Percentiles rank a stretch among this genome's conserved stretches.
phyloP scores from a whole-genome alignment of 2,329 filamentous ascomycete genomes.

The Proliferodiscus dingleyae region DNA sequence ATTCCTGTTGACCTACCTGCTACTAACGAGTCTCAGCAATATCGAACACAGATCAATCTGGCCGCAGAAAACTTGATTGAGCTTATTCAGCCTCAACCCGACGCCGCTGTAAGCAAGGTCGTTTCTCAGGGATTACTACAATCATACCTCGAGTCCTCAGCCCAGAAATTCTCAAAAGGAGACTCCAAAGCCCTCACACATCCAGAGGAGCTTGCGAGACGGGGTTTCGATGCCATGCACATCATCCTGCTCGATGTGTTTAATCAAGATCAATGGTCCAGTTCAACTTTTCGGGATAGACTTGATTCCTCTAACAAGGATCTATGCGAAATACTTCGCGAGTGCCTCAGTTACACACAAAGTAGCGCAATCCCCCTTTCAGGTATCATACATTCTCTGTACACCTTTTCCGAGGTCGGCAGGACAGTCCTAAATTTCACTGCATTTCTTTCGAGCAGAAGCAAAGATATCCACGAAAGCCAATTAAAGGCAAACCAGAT shows the following conservation, averaged over 20 bases:
- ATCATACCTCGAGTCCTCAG: background rate
- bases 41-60: constrained; percentile 20
- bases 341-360: constrained; percentile 10
- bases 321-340: constrained; percentile 14
- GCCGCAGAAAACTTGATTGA: constrained; percentile 19
- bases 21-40: constrained; percentile 18
- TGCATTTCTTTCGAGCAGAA: constrained; percentile 16
- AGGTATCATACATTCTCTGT: constrained; percentile 26
- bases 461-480: constrained; percentile 13
- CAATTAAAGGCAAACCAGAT: constrained; percentile 16
- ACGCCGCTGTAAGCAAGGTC: background rate
- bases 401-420: constrained; percentile 26
- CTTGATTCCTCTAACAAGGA: constrained; percentile 17
- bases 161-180: constrained; percentile 4
- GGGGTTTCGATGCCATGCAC: constrained; percentile 18
- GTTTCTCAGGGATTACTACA: constrained; percentile 4
- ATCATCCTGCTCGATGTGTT: constrained; percentile 18
- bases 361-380: constrained; percentile 16
- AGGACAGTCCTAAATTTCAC: constrained; percentile 16
- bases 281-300: constrained; percentile 12
- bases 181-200: constrained; percentile 14
- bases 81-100: constrained; percentile 11
- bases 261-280: constrained; percentile 12
- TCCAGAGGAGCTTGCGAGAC: constrained; percentile 16
- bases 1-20: background rate